phyloP scores from a whole-genome alignment of 192 early-diverging fungal genomes.

The Coemansia sp. region DNA sequence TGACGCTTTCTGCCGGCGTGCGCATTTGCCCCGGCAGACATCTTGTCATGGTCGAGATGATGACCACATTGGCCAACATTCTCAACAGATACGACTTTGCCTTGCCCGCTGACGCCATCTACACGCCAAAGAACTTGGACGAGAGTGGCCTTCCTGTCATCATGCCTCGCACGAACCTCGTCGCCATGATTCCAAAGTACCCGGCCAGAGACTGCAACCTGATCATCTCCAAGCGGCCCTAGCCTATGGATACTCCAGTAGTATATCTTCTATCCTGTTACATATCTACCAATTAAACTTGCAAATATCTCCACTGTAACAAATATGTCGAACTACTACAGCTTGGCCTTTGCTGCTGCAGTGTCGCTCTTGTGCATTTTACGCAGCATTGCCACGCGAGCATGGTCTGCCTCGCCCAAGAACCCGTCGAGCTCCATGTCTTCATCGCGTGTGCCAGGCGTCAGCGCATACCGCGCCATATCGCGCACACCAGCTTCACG shows the following conservation, averaged over 20 bases:
- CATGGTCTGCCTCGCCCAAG: conserved; percentile 44
- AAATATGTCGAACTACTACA: neutral
- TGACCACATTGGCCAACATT: conserved; percentile 44
- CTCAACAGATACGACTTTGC: conserved; percentile 41
- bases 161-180: conserved; percentile 39
- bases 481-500: conserved; percentile 69
- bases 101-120: conserved; percentile 26
- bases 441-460: conserved; percentile 55
- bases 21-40: conserved; percentile 44
- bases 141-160: conserved; percentile 21
- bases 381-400: conserved; percentile 3
- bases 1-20: conserved; percentile 42
- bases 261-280: neutral
- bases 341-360: neutral
- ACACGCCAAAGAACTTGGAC: conserved; percentile 23
- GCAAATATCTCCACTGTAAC: neutral
- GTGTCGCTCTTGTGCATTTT: neutral
- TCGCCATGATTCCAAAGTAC: conserved; percentile 41
- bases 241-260: neutral
- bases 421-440: conserved; percentile 70
- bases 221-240: conserved; percentile 21
- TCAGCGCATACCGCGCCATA: conserved; percentile 69
- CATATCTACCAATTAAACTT: neutral
- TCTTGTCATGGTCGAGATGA: conserved; percentile 43
- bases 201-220: conserved; percentile 38